These are phyloP conservation scores for Imleria badia DNA, from an alignment of 768 basidiomycete species.

Conservation along the genomic window DNA sequence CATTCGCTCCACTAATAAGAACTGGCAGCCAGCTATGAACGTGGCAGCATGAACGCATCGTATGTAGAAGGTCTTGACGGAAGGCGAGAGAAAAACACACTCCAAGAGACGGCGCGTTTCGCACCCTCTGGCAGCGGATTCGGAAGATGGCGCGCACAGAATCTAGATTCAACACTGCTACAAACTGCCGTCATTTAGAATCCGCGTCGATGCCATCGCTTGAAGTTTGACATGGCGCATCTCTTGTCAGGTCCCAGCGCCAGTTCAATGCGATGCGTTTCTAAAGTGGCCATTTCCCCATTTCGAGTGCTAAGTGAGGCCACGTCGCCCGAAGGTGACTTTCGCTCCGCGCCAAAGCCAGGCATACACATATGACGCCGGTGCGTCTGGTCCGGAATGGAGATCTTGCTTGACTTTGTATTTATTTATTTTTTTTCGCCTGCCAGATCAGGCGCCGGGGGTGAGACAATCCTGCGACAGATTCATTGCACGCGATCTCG, in stretches of 20 bases:
- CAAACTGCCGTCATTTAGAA: neutral
- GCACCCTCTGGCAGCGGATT: too few relatives aligned
- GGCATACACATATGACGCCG: neutral
- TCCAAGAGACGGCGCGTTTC: neutral
- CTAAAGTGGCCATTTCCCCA: neutral
- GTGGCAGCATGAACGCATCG: slow-evolving; percentile 11
- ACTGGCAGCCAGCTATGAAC: slow-evolving; percentile 13
- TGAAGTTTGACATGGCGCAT: slow-evolving; percentile 8
- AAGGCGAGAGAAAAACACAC: slow-evolving; percentile 7
- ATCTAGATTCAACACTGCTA: too few relatives aligned
- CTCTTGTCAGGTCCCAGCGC: slow-evolving; percentile 5
- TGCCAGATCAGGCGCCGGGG: neutral
- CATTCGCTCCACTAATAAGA: slow-evolving; percentile 19
- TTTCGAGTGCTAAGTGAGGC: slow-evolving; percentile 4
- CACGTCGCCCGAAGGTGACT: neutral
- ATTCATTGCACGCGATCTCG: slow-evolving; percentile 7
- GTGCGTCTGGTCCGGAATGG: neutral
- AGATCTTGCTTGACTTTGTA: neutral
- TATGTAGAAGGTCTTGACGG: neutral
- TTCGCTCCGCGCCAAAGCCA: neutral
- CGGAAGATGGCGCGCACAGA: too few relatives aligned
- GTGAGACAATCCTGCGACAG: neutral
- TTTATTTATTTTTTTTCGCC: neutral
- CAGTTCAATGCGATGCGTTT: neutral
- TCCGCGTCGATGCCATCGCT: slow-evolving; percentile 1